A percentile compares a stretch with the other conserved stretches of the same genome.
Evolutionary conservation across 257 asterid genomes (phyloP).

Genomic region (Fraxinus pennsylvanica): DNA sequence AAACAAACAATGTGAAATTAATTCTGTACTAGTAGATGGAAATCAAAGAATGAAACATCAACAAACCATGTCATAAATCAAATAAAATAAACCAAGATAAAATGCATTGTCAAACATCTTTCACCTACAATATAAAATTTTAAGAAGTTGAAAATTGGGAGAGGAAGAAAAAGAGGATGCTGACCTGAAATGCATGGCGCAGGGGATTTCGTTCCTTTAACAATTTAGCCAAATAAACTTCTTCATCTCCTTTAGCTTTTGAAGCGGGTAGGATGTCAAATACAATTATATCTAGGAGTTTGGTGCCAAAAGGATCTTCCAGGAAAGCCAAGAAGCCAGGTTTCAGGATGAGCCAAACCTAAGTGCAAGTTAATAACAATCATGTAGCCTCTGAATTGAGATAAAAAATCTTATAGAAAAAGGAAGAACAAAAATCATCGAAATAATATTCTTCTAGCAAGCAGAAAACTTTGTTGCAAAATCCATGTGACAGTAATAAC

Average conservation of each 20-base stretch:
- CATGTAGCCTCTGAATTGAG: constrained; percentile 13
- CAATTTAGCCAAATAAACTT: constrained; percentile 54
- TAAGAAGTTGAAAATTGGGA: constrained; percentile 7
- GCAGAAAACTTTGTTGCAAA: background rate
- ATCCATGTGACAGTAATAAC: background rate
- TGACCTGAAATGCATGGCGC: constrained; percentile 80
- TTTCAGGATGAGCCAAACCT: constrained; percentile 96
- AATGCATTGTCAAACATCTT: background rate
- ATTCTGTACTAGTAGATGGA: background rate
- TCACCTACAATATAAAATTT: constrained; percentile 4
- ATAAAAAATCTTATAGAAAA: constrained; percentile 1
- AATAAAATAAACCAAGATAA: constrained; percentile 1
- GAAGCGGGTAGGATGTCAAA: constrained; percentile 64
- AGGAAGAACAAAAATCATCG: background rate
- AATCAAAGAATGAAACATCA: background rate
- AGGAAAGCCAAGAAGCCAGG: constrained; percentile 91
- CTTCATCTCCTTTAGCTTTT: constrained; percentile 47
- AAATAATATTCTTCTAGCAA: constrained; percentile 9
- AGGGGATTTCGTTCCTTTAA: constrained; percentile 63
- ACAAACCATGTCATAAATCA: background rate
- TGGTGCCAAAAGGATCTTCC: constrained; percentile 68
- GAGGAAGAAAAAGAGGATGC: constrained; percentile 25
- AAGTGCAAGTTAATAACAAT: constrained; percentile 29
- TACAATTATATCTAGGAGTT: constrained; percentile 73
- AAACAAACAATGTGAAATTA: constrained; percentile 1